Percentiles rank a stretch among this genome's conserved stretches.
Evolutionary conservation across 2,329 filamentous ascomycete genomes (phyloP).

Genomic region (Aspergillus melleus): DNA sequence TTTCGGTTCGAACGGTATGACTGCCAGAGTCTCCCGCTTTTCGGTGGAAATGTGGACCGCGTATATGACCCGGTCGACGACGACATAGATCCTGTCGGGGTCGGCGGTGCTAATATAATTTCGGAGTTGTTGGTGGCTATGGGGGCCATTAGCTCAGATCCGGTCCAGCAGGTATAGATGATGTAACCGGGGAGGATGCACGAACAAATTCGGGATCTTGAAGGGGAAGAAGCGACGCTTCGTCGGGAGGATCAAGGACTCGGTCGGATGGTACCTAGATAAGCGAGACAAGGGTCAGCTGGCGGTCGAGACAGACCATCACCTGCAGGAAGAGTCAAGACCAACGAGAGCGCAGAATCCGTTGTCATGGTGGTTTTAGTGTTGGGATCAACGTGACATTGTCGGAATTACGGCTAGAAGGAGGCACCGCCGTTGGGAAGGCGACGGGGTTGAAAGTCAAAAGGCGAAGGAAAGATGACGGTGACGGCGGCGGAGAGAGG

Average conservation of each 20-base stretch:
- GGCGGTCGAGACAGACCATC: constrained; percentile 11
- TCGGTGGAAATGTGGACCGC: constrained; percentile 67
- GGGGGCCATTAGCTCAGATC: constrained; percentile 16
- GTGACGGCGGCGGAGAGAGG: neutral
- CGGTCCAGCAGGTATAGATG: constrained; percentile 1
- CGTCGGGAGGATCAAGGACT: constrained; percentile 61
- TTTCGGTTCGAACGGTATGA: constrained; percentile 71
- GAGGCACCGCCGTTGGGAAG: constrained; percentile 12
- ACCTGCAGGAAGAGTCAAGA: constrained; percentile 14
- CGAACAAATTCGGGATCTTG: constrained; percentile 65
- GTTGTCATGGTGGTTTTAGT: constrained; percentile 41
- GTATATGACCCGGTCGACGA: constrained; percentile 72
- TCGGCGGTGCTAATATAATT: constrained; percentile 84
- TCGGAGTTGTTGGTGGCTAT: constrained; percentile 60
- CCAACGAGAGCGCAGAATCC: constrained; percentile 41
- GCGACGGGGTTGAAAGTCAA: constrained; percentile 3
- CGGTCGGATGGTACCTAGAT: constrained; percentile 63
- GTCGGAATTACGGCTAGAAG: constrained; percentile 20
- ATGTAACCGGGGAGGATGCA: constrained; percentile 21
- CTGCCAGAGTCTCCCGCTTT: constrained; percentile 71
- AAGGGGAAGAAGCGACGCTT: constrained; percentile 68
- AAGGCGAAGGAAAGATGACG: neutral
- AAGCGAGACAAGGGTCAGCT: constrained; percentile 14
- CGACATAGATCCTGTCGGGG: constrained; percentile 79
- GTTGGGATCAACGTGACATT: constrained; percentile 35